phyloP scores from a whole-genome alignment of 441 rosid species.

The Theobroma grandiflorum region DNA sequence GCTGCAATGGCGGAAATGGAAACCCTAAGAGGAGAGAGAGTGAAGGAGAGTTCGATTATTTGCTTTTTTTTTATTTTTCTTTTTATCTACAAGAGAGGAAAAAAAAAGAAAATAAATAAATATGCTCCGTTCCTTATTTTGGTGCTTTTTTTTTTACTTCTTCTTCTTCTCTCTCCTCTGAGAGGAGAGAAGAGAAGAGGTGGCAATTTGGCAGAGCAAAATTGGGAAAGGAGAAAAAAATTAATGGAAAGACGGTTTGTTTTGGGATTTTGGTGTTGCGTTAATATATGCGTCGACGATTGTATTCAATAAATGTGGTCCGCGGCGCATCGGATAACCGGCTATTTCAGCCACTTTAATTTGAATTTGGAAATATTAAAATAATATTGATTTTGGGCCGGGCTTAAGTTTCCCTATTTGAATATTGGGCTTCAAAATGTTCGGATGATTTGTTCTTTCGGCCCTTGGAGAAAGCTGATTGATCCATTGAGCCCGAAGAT shows the following conservation, averaged over 20 bases:
- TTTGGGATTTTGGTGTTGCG: not conserved
- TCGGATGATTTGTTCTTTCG: too few species aligned
- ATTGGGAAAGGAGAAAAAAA: not conserved
- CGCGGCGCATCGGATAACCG: not conserved
- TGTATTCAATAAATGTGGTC: not conserved
- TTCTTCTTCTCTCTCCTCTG: constrained; percentile 38
- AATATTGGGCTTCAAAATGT: too few species aligned
- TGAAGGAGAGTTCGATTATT: not conserved
- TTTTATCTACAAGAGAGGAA: not conserved
- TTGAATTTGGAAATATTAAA: too few species aligned
- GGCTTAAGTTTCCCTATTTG: too few species aligned
- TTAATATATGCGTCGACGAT: not conserved
- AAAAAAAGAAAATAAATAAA: not conserved
- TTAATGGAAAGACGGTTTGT: not conserved
- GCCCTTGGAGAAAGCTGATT: too few species aligned
- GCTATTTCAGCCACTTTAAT: not conserved
- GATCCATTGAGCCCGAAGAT: too few species aligned
- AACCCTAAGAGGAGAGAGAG: constrained; percentile 25
- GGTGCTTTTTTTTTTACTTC: not conserved
- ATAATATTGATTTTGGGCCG: too few species aligned
- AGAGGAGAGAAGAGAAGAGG: constrained; percentile 30
- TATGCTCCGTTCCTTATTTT: not conserved
- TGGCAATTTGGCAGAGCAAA: constrained; percentile 27
- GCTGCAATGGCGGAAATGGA: constrained; percentile 14
- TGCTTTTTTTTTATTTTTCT: not conserved